Conservation (phyloP, 2,329 filamentous ascomycete genomes). For the Penicillium sp. region DNA sequence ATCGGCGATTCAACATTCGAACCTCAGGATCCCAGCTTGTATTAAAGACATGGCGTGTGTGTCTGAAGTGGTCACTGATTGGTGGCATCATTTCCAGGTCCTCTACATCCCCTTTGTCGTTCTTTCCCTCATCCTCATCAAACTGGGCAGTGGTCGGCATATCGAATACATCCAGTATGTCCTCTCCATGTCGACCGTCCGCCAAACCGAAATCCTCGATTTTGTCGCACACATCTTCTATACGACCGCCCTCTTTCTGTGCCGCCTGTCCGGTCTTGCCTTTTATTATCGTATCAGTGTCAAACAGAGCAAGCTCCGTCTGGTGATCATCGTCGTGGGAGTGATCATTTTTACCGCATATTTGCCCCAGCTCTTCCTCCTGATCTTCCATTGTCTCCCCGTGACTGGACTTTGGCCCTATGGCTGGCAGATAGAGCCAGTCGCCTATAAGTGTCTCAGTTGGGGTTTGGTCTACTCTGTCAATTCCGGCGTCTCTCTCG, state of each 20-base stretch:
- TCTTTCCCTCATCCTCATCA: slow-evolving; percentile 42
- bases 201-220: slow-evolving; percentile 44
- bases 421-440: slow-evolving; percentile 39
- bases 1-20: too few species aligned
- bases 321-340: slow-evolving; percentile 25
- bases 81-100: slow-evolving; percentile 9
- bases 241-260: slow-evolving; percentile 46
- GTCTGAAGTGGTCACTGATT: background rate
- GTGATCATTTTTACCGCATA: slow-evolving; percentile 38
- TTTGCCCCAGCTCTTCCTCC: slow-evolving; percentile 45
- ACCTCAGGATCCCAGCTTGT: too few species aligned
- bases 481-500: slow-evolving; percentile 46
- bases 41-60: too few species aligned
- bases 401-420: slow-evolving; percentile 51
- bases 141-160: slow-evolving; percentile 42
- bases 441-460: slow-evolving; percentile 42
- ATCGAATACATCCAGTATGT: slow-evolving; percentile 41
- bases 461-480: slow-evolving; percentile 51
- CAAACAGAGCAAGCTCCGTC: slow-evolving; percentile 21
- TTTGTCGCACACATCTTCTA: slow-evolving; percentile 50
- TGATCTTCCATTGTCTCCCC: slow-evolving; percentile 49
- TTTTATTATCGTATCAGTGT: slow-evolving; percentile 47
- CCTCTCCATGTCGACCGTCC: slow-evolving; percentile 37
- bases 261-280: slow-evolving; percentile 48
- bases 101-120: slow-evolving; percentile 41